Base-by-base conservation (phyloP, 306 rosid species). In the Begonia fuchsioides region DNA sequence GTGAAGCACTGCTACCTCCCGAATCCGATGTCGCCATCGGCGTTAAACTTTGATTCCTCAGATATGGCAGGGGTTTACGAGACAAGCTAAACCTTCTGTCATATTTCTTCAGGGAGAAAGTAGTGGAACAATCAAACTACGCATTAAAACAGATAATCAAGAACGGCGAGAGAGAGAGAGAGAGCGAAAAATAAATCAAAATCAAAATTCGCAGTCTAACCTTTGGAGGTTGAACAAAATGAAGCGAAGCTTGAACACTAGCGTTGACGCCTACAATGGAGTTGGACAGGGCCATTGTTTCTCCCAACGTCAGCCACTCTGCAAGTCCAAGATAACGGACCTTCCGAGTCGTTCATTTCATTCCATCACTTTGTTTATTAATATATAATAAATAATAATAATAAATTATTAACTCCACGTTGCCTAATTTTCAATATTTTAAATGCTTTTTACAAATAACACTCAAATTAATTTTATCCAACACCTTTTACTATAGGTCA, bases 1-100 rank as follows among this genome's bases (percentile, higher is more conserved):
- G 53, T 11, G 88, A 74, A 11, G 66, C 56, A 50, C 50, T 67
- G 55, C 71, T 57, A 17, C 68, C 80, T 45, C 75, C 65, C 0
- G 73, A 63, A 55, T 53, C 74, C 59, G 79, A 76, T 53, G 49
- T 70, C 44, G 63, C 47, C 26, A 59, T 52, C 18, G 60, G 35
- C 44, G 60, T 65, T 18, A 43, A 50, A 58, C 38, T 57, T 51
- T 53, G 53, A 15, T 64, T n/a, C 6, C 35, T 58, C 73, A 8
- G 54, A n/a, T 55, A 61, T 32, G 54, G 26, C 10, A 43, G 17
- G 52, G 17, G 11, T 44, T 71, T 59, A 48, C 54, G 32, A 10
- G 35, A 39, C 49, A 11, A 20, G 55, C 50, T 47, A 45, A 58
- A 51, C 57, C 54, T 40, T 55, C 80, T 64, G 14, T 54, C 44